Conservation (phyloP, 495 filamentous ascomycete genomes). For the Rhypophila decipiens region DNA sequence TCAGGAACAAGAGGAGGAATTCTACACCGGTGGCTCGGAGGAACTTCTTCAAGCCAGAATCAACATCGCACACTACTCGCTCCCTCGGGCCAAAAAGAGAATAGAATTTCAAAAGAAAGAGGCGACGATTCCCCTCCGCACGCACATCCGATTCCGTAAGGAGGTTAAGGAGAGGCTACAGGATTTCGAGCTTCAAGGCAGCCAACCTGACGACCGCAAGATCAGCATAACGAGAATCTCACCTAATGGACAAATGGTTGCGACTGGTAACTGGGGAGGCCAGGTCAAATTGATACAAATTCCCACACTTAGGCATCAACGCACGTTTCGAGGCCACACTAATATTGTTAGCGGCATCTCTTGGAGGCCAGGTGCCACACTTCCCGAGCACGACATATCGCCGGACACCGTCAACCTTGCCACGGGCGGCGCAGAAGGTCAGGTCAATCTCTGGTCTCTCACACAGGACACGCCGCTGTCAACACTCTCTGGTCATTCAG, state of each 20-base stretch:
- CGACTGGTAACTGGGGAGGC: slow-evolving; percentile 87
- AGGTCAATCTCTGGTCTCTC: slow-evolving; percentile 86
- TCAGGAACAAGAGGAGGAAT: slow-evolving; percentile 84
- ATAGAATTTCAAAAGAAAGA: slow-evolving; percentile 72
- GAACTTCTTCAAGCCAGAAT: slow-evolving; percentile 72
- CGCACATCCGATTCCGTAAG: slow-evolving; percentile 86
- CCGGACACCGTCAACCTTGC: slow-evolving; percentile 74
- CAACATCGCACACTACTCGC: slow-evolving; percentile 76
- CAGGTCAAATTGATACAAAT: slow-evolving; percentile 79
- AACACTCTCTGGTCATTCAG: slow-evolving; percentile 79
- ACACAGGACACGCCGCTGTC: slow-evolving; percentile 73
- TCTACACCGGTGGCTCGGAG: slow-evolving; percentile 77
- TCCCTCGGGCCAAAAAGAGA: slow-evolving; percentile 73
- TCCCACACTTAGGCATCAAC: slow-evolving; percentile 71
- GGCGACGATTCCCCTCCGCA: slow-evolving; percentile 72
- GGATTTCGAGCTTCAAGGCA: slow-evolving; percentile 82
- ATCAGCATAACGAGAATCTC: slow-evolving; percentile 87
- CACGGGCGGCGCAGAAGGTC: slow-evolving; percentile 84
- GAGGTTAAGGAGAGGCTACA: slow-evolving; percentile 77
- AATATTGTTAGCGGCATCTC: slow-evolving; percentile 84
- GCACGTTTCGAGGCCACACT: slow-evolving; percentile 70
- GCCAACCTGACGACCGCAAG: slow-evolving; percentile 84
- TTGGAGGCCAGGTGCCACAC: slow-evolving; percentile 82
- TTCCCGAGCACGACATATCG: slow-evolving; percentile 62
- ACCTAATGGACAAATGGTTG: slow-evolving; percentile 75